Evolutionary conservation across 2,329 filamentous ascomycete species (phyloP), one percentile per base, ranked within the genome.

Genomic region (Endocalyx cinctus): DNA sequence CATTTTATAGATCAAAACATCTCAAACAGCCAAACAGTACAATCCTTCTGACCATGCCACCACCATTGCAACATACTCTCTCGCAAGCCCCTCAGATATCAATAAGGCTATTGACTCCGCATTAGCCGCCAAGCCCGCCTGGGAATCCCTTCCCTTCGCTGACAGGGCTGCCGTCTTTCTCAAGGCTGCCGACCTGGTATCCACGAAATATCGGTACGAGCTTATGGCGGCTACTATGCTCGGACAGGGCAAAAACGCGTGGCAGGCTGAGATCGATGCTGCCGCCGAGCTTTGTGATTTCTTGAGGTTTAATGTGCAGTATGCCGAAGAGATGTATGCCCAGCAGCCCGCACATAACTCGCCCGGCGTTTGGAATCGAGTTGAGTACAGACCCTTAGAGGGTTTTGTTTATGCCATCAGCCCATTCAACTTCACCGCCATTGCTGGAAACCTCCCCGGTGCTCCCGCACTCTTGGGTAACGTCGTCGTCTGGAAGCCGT

Each of bases 251-350:
- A 97, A 97, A 77, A 97, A 96, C 60, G 87, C 87, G 29, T 97
- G 88, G 88, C 90, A 98, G 65, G 90, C 92, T n/a, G 90, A 98
- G 72, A 97, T 97, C 45, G 90, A 97, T 62, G 77, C 89, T 25
- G 90, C 90, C 13, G 90, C 90, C 7, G 92, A 98, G 71, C 66
- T 94, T 50, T 83, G 79, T 49, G 90, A 98, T 60, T 97, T 97
- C 65, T 69, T 97, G 58, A 79, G 88, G 56, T 95, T 96, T 70
- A 92, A 92, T 56, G 90, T 96, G 33, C 80, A 89, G 60, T 96
- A 92, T 55, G 90, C 90, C 17, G 83, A 95, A 65, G 86, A 96
- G 58, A 69, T 95, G 35, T 95, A 96, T 59, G 77, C 78, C 23
- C 80, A 87, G 57, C 92, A 98, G 64, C 90, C 90, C 11, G 74